Evolutionary conservation across 345 rosid genomes (phyloP).

Genomic region (Sonneratia caseolaris): DNA sequence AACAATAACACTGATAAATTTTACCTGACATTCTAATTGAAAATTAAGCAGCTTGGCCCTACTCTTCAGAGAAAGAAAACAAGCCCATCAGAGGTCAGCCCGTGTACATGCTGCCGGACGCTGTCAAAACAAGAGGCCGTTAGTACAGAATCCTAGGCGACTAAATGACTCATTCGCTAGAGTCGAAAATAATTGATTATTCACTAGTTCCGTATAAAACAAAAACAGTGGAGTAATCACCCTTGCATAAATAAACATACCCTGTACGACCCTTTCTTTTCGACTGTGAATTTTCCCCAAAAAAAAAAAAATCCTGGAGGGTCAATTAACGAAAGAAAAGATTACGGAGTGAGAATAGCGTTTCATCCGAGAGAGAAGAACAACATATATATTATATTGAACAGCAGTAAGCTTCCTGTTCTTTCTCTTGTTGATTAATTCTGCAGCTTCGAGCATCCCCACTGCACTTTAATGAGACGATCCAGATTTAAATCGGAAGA

Average conservation of each 20-base stretch:
- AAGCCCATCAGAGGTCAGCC: not conserved
- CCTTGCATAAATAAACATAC: not conserved
- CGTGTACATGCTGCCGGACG: not conserved
- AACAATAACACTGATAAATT: not conserved
- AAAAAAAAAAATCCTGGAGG: not conserved
- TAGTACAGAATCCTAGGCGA: not conserved
- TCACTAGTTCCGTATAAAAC: not conserved
- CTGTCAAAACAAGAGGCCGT: conserved; percentile 1
- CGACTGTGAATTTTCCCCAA: not conserved
- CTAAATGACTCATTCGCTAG: not conserved
- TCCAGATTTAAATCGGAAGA: not conserved
- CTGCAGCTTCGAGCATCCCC: not conserved
- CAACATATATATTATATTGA: not conserved
- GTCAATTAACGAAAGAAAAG: not conserved
- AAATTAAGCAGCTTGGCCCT: conserved; percentile 10
- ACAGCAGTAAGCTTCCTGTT: not conserved
- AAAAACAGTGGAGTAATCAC: not conserved
- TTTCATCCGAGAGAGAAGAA: not conserved
- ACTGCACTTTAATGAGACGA: not conserved
- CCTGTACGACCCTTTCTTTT: not conserved
- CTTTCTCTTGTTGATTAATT: not conserved
- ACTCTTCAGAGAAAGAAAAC: conserved; percentile 7
- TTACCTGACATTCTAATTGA: conserved; percentile 59
- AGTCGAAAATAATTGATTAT: not conserved
- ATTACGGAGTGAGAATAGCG: not conserved